Conservation (phyloP, 345 rosid genomes). For the Geranium brycei region DNA sequence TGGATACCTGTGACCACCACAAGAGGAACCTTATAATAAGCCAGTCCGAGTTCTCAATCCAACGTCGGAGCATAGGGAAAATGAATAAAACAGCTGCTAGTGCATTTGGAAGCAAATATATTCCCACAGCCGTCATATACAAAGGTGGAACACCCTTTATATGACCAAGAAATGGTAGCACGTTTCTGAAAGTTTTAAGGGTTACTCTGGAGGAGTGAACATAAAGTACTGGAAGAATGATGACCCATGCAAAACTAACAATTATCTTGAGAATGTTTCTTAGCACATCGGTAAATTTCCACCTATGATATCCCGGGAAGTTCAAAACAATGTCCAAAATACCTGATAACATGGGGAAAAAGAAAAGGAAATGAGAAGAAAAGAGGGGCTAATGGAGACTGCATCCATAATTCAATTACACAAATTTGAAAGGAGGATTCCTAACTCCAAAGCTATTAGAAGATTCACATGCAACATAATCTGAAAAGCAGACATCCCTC, state of each 20-base stretch:
- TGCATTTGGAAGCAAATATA: conserved; percentile 73
- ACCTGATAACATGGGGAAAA: conserved; percentile 31
- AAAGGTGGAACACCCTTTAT: conserved; percentile 67
- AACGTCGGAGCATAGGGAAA: conserved; percentile 91
- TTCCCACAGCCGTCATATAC: conserved; percentile 59
- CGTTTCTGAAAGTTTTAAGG: conserved; percentile 25
- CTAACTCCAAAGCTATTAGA: background rate
- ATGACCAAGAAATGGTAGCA: conserved; percentile 48
- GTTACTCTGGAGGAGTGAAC: conserved; percentile 37
- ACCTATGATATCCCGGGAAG: conserved; percentile 87
- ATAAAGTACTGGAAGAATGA: conserved; percentile 71
- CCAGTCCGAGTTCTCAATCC: conserved; percentile 99
- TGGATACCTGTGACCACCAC: conserved; percentile 97
- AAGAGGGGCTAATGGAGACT: background rate
- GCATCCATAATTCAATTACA: background rate
- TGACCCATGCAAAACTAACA: conserved; percentile 61
- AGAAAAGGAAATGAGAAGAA: background rate
- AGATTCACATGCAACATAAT: background rate
- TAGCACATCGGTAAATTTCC: conserved; percentile 71
- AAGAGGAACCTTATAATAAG: conserved; percentile 66
- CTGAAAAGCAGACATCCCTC: background rate
- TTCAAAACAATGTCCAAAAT: conserved; percentile 73
- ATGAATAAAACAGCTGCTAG: conserved; percentile 71
- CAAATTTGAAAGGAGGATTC: background rate
- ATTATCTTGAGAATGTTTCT: conserved; percentile 65